Evolutionary conservation across 108 stramenopile species (phyloP).

Genomic region (Epipyxis sp.): DNA sequence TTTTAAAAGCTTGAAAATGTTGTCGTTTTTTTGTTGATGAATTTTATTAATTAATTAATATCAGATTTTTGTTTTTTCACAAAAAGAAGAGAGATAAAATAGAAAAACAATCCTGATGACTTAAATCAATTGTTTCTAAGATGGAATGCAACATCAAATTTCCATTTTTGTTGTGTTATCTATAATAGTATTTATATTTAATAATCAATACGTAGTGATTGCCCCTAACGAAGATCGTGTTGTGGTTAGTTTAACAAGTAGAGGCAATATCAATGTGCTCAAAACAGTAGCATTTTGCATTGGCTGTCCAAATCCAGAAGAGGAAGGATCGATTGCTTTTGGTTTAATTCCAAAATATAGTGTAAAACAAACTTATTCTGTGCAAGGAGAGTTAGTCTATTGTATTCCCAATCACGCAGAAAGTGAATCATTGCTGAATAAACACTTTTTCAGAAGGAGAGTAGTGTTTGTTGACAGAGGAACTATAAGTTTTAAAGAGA

Average conservation of each 20-base stretch:
- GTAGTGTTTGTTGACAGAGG: constrained; percentile 2
- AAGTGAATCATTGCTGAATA: background rate
- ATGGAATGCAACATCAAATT: too few species aligned
- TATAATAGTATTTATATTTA: too few species aligned
- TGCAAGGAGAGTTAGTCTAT: constrained; percentile 1
- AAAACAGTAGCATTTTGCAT: constrained; percentile 4
- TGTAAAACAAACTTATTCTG: background rate
- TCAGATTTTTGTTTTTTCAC: too few species aligned
- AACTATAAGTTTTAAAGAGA: background rate
- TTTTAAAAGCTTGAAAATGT: too few species aligned
- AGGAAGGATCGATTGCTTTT: background rate
- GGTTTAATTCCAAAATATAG: constrained; percentile 5
- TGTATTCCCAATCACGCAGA: constrained; percentile 4
- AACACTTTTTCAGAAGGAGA: background rate
- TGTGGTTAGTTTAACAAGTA: constrained; percentile 10
- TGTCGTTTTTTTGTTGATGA: too few species aligned
- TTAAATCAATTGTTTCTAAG: too few species aligned
- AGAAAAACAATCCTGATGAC: too few species aligned
- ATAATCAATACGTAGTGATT: too few species aligned
- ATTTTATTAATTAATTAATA: too few species aligned
- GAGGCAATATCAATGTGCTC: background rate
- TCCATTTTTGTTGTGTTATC: too few species aligned
- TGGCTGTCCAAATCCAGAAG: background rate
- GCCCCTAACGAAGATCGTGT: too few species aligned
- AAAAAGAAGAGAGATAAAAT: too few species aligned